Evolutionary conservation across 2,329 filamentous ascomycete genomes (phyloP), one percentile per base, ranked within the genome.

Genomic region (Cryphonectria japonica): DNA sequence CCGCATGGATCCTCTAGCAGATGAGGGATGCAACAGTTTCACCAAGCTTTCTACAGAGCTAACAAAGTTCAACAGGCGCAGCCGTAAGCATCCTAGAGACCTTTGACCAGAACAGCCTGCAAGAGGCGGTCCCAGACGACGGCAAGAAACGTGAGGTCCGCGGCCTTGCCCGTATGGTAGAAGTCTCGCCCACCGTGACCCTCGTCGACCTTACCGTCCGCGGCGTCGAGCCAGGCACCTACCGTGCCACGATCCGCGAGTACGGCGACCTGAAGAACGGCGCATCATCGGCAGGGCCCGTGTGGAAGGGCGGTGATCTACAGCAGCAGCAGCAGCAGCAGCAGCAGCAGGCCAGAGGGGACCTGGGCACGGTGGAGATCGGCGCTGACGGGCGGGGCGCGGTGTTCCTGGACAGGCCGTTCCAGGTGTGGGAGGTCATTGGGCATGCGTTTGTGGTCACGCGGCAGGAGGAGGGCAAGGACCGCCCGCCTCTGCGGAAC

Each of bases 1-100:
- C 43, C 7, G 6, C 22, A 22, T 22, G 4, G 16, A 46, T 6
- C 43, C 16, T 16, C 11, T 22, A 3, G 5, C 22, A 37, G 5
- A 19, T n/a, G 13, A 62, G 19, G 16, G 26, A 3, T 22, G n/a
- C 3, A 3, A 37, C 34, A 41, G 3, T 11, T 11, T 13, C 34
- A 41, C 9, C 37, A 37, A 39, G 6, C 6, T 13, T 14, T 8
- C 59, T 34, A 9, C 13, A 63, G 61, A n/a, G 37, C 61, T 65
- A 6, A 65, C 62, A 50, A 2, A 22, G 39, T 19, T 50, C 43
- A 13, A 13, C 75, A 89, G 92, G 89, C 79, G 93, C 94, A 41
- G 94, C 95, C 61, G 96, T 99, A 60, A 97, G 95, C 82, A 98
- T 99, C 78, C 89, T 99, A 72, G 96, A 99, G 85, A 97, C 94